Base-by-base conservation (phyloP, 2,329 filamentous ascomycete genomes). In the Podosphaera leucotricha region DNA sequence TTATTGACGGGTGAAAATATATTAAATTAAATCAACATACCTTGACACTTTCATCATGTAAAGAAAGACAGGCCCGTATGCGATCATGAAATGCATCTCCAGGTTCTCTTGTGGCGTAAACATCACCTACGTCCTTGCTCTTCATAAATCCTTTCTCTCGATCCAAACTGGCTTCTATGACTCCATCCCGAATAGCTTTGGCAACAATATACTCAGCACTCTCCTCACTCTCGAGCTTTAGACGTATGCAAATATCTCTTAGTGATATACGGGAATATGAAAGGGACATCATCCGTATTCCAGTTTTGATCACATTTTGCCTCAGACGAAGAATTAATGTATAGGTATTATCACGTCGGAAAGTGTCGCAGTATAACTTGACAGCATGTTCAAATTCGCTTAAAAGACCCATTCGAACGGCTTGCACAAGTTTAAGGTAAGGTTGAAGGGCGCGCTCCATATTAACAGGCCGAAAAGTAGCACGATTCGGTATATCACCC, bases 301-400 rank as follows among this genome's bases (percentile, higher is more conserved):
- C 90, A 2, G 90, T 98, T 70, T 93, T 93, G 74, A 98, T 95
- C 58, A 98, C 90, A 59, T 98, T 98, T 64, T 98, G 90, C 54
- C 90, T 78, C 49, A 98, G 71, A 49, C 90, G 86, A 50, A 95
- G 72, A 55, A 95, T 92, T 46, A 98, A 70, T 10, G 86, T 92
- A 66, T 95, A 95, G 18, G 87, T 95, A 46, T 83, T 83, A 59
- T 98, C 90, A 52, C 80, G 79, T 57, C 84, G 80, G 76, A 95
- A 98, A 10, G 77, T 78, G 38, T 81, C 75, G 46, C 78, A 77
- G 59, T 93, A 77, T 42, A 77, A 72, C 54, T 80, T 78, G 48
- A 95, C 86, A 38, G 80, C 77, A 52, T 77, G 83, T 61, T 93
- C 72, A 61, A 98, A 98, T 48, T 86, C 85, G 60, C 90, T 84